Base-by-base conservation (phyloP, 495 filamentous ascomycete genomes). In the Penicillium tannophilum region DNA sequence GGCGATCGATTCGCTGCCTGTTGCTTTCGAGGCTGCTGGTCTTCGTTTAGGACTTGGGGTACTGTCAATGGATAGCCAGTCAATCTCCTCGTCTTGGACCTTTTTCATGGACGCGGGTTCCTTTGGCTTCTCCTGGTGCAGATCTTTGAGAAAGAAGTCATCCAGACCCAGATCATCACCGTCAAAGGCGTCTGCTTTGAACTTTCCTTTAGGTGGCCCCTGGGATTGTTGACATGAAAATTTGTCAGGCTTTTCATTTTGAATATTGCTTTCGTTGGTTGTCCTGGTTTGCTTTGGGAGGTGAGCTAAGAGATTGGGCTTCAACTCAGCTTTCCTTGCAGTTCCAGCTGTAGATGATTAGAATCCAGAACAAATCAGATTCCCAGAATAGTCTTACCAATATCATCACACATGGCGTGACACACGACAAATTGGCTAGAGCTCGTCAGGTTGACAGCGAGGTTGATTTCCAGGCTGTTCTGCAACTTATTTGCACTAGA, bases 361-460 rank as follows among this genome's bases (percentile, higher is more conserved):
- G 56, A 6, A 28, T 17, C 12, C 3, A 49, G 30, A 47, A 6
- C 20, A 4, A 9, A 47, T 24, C 1, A 14, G 11, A 26, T 23
- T 23, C 24, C 19, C 43, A 46, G 19, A 24, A 24, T 0, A 3
- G 0, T 61, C 75, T 63, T 68, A 88, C 86, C 91, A 60, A 97
- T 90, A 41, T 91, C 89, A 71, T 97, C 93, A 62, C 94, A 97
- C 73, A 89, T 90, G 12, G 91, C 80, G 70, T 91, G 85, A 58
- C 90, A 94, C 23, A 74, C 75, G 44, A 97, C 78, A 16, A 69
- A 74, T 46, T 93, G 86, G 9, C 79, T 79, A 10, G 76, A 60
- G 8, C 66, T 73, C 9, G 76, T 80, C 43, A 97, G 63, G 0
- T 82, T 73, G 1, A 81, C 85, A 16, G 75, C 76, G 55, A 97